Evolutionary conservation across 2,329 filamentous ascomycete species (phyloP).

Genomic region (Stachybotrys chartarum): DNA sequence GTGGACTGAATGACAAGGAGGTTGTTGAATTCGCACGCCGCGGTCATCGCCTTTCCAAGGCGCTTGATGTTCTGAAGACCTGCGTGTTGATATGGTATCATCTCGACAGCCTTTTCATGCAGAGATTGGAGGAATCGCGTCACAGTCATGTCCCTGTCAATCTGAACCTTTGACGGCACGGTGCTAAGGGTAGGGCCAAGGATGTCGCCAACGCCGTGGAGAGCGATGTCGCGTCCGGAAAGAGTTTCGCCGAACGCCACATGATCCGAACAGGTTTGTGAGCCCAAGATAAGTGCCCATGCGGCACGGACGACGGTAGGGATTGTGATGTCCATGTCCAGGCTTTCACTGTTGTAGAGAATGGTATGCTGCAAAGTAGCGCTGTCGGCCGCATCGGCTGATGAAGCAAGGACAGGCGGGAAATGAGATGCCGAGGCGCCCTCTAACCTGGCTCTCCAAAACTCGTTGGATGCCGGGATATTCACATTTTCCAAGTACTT

Average conservation of each 20-base stretch:
- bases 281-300: conserved; percentile 42
- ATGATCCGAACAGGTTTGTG: conserved; percentile 38
- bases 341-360: background rate
- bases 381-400: background rate
- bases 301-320: conserved; percentile 38
- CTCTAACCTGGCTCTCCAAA: background rate
- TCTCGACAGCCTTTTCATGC: conserved; percentile 13
- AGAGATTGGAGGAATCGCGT: conserved; percentile 17
- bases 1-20: conserved; percentile 19
- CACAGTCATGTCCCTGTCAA: conserved; percentile 30
- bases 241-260: conserved; percentile 49
- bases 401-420: conserved; percentile 16
- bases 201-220: conserved; percentile 37
- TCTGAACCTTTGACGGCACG: conserved; percentile 38
- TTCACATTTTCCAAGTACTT: conserved; percentile 6
- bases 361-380: background rate
- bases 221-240: conserved; percentile 38
- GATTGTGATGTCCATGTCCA: conserved; percentile 23
- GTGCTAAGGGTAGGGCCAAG: conserved; percentile 49
- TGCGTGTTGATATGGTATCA: conserved; percentile 19
- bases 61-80: conserved; percentile 22
- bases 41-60: conserved; percentile 5
- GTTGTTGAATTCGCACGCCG: conserved; percentile 14
- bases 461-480: background rate
- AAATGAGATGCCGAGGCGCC: conserved; percentile 3